Evolutionary conservation across 768 basidiomycete species (phyloP).

Genomic region (Scleroderma bovista): DNA sequence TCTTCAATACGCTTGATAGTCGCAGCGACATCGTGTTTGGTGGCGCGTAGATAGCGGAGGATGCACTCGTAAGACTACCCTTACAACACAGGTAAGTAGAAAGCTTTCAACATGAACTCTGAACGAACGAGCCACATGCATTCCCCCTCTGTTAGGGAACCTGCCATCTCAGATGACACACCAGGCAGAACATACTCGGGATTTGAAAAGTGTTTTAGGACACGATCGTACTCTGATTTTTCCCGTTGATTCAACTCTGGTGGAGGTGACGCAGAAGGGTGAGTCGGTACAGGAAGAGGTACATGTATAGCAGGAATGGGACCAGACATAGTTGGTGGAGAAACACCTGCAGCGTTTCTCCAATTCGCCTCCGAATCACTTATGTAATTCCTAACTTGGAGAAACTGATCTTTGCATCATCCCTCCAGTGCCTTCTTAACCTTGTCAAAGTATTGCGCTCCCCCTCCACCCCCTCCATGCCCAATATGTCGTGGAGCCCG

Average conservation of each 20-base stretch:
- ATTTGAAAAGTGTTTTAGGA: constrained; percentile 56
- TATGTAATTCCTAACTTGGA: too few species aligned
- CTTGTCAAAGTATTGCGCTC: too few species aligned
- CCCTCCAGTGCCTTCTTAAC: too few species aligned
- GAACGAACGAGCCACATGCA: constrained; percentile 68
- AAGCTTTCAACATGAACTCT: neutral
- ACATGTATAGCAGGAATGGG: constrained; percentile 7
- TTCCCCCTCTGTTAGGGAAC: constrained; percentile 55
- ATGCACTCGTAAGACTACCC: constrained; percentile 68
- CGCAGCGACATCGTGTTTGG: constrained; percentile 60
- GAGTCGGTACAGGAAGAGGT: constrained; percentile 20
- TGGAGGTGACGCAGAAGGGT: constrained; percentile 28
- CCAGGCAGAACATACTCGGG: constrained; percentile 48
- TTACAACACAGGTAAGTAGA: constrained; percentile 1
- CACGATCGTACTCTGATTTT: constrained; percentile 44
- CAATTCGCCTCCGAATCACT: too few species aligned
- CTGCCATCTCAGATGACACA: constrained; percentile 34
- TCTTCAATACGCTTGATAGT: constrained; percentile 63
- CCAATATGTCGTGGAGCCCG: too few species aligned
- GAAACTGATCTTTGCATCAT: too few species aligned
- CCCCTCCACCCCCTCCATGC: too few species aligned
- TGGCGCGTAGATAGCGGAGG: constrained; percentile 71
- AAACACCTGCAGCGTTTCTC: too few species aligned
- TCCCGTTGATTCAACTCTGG: constrained; percentile 39
- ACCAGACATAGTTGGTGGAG: too few species aligned